Evolutionary conservation across 495 filamentous ascomycete genomes (phyloP), one percentile per base, ranked within the genome.

Genomic region (Rhizodiscina lignyota): DNA sequence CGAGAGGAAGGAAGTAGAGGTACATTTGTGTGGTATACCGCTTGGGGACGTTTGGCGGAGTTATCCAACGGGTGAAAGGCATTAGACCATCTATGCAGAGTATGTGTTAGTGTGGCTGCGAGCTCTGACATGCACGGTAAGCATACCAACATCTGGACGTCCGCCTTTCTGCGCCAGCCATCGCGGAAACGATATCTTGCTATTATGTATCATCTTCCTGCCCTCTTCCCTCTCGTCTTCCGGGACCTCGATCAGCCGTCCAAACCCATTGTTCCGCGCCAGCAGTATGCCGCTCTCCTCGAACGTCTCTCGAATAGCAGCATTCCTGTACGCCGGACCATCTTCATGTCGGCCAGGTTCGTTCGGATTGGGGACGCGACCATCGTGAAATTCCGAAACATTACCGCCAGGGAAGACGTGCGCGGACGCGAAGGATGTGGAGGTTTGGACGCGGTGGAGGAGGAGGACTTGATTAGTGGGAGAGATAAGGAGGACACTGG

Each of bases 361-460:
- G 4, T 63, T 59, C 0, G 61, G 49, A 0, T 53, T 47, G 4
- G 72, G 70, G 19, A 74, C 61, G 0, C 55, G 41, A 5, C 76
- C 82, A 39, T 93, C 83, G 39, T 83, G 74, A 28, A 71, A 68
- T 0, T 56, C 35, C 0, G 78, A 79, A 5, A 91, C 59, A 42
- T 89, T 85, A 0, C 89, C 89, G n/a, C 89, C 89, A 0, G 89
- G 89, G 47, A 97, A 97, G 38, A 97, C 89, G 50, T 96, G 85
- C 0, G 86, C 87, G 0, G 81, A 87, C 11, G 89, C 69, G 42
- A 94, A 97, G 17, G 84, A 77, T 4, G 66, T 70, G 2, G 84
- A 87, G 1, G 73, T 79, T 32, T 74, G 63, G 10, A 94, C 83
- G 35, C 89, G 74, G 47, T 84, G 83, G 2, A 97, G 71, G 16